Evolutionary conservation across 768 basidiomycete species (phyloP).

Genomic region (Cyathus striatus): DNA sequence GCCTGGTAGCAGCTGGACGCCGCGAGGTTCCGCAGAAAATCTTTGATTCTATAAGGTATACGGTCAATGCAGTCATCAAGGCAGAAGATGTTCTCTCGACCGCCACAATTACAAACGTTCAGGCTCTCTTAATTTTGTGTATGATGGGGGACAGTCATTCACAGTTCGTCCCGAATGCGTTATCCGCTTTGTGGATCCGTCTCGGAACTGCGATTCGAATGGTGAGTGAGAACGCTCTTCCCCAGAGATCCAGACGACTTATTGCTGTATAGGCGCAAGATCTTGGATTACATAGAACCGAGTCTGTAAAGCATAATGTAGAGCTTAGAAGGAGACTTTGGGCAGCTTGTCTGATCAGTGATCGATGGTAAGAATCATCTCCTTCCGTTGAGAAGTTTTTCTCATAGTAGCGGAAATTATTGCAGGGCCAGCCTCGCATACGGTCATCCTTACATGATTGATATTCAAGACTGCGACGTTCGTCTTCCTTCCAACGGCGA

Average conservation of each 20-base stretch:
- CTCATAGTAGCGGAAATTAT: neutral
- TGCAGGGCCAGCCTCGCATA: conserved; percentile 80
- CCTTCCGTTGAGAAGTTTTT: neutral
- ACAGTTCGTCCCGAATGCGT: conserved; percentile 77
- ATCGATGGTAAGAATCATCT: conserved; percentile 67
- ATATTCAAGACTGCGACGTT: conserved; percentile 94
- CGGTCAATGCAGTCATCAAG: conserved; percentile 84
- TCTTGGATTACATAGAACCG: conserved; percentile 89
- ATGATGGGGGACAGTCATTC: conserved; percentile 92
- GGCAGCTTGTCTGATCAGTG: conserved; percentile 92
- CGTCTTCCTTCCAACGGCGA: conserved; percentile 88
- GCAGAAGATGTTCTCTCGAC: conserved; percentile 88
- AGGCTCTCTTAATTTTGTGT: conserved; percentile 78
- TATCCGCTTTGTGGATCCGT: conserved; percentile 84
- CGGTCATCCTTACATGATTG: conserved; percentile 94
- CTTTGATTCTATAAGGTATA: conserved; percentile 86
- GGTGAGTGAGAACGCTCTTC: conserved; percentile 64
- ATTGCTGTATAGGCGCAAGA: conserved; percentile 76
- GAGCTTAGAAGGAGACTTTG: conserved; percentile 88
- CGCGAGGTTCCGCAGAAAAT: conserved; percentile 78
- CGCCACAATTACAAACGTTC: conserved; percentile 80
- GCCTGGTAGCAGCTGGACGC: conserved; percentile 83
- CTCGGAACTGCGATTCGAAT: conserved; percentile 89
- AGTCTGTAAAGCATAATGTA: conserved; percentile 77
- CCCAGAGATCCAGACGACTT: no score